Evolutionary conservation across 164 flowering plant genomes (phyloP).

Genomic region (Berberis vulgaris): DNA sequence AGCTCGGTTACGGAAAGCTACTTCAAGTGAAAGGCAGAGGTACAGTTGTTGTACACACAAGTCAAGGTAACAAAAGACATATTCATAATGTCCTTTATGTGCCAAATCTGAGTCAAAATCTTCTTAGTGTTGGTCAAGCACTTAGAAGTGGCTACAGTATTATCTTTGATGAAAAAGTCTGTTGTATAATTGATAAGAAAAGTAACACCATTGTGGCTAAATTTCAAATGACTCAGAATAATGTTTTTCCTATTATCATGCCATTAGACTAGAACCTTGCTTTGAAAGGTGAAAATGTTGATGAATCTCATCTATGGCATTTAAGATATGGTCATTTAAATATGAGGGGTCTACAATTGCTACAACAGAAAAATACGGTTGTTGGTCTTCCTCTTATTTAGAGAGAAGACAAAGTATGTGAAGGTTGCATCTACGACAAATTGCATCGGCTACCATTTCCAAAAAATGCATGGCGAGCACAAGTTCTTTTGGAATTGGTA

Average conservation of each 20-base stretch:
- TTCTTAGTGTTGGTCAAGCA: too few species aligned
- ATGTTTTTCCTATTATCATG: constrained; percentile 5
- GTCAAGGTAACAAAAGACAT: too few species aligned
- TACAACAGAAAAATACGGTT: constrained; percentile 1
- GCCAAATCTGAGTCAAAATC: too few species aligned
- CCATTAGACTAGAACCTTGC: not conserved
- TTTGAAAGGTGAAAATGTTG: not conserved
- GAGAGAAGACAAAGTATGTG: not conserved
- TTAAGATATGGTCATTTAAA: not conserved
- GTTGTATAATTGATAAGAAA: not conserved
- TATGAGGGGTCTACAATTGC: not conserved
- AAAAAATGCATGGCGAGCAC: constrained; percentile 5
- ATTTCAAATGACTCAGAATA: not conserved
- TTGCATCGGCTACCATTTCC: constrained; percentile 3
- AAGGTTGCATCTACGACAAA: constrained; percentile 5
- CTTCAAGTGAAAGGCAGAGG: too few species aligned
- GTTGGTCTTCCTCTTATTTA: not conserved
- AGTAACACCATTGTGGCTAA: not conserved
- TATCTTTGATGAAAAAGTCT: not conserved
- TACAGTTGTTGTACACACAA: too few species aligned
- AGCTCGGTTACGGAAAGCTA: too few species aligned
- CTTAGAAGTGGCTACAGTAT: not conserved
- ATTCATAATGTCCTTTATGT: too few species aligned
- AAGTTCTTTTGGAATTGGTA: constrained; percentile 2
- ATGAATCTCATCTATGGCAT: constrained; percentile 4